Conservation (phyloP, 176 grass and related monocot species). For the Oryza brachyantha region DNA sequence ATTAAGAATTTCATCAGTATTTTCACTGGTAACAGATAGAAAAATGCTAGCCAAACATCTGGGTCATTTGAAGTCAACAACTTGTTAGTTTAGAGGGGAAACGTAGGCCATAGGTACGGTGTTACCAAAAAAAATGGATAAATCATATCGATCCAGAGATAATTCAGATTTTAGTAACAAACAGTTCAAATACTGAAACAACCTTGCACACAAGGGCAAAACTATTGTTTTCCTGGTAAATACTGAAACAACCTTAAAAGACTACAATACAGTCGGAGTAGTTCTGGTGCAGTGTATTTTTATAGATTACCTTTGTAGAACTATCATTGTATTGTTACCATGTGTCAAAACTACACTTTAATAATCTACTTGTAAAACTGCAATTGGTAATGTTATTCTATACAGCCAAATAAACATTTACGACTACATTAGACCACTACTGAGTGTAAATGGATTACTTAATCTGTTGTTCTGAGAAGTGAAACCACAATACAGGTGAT, state of each 20-base stretch:
- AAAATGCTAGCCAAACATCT: neutral
- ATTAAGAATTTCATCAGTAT: neutral
- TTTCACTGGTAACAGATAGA: neutral
- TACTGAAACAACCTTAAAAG: neutral
- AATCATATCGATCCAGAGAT: neutral
- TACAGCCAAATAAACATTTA: neutral
- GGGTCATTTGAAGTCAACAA: neutral
- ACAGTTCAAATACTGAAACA: neutral
- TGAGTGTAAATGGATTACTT: neutral
- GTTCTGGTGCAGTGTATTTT: too few relatives aligned
- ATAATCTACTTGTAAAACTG: neutral
- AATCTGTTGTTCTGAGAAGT: neutral
- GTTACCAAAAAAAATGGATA: neutral
- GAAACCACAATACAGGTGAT: too few relatives aligned
- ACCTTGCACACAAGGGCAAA: neutral
- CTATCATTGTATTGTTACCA: too few relatives aligned
- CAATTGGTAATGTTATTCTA: neutral
- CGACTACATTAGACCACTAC: neutral
- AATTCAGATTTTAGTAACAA: neutral
- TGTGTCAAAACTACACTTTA: neutral
- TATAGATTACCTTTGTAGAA: too few relatives aligned
- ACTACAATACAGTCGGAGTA: too few relatives aligned
- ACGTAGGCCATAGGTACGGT: neutral
- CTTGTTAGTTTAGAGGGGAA: neutral
- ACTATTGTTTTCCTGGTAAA: neutral